These are phyloP conservation scores for Wickerhamiella sergipiensis DNA, from an alignment of 805 yeast species.

Conservation along the genomic window DNA sequence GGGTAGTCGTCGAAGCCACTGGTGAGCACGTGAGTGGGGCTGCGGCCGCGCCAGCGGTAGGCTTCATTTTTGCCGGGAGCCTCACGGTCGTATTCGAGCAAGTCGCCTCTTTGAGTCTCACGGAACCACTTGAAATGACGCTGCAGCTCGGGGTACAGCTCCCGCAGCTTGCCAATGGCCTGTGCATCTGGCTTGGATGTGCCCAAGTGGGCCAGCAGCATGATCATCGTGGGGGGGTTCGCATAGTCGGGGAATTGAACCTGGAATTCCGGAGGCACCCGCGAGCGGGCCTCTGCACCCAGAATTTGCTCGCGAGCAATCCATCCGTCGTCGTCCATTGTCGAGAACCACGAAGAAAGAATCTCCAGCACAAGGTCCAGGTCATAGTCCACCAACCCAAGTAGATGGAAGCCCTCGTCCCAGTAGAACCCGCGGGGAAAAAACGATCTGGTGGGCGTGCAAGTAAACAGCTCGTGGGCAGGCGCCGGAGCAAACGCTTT, in stretches of 20 bases:
- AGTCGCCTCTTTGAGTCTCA: constrained; percentile 61
- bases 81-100: constrained; percentile 55
- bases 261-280: constrained; percentile 73
- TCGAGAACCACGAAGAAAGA: constrained; percentile 70
- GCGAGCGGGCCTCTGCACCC: constrained; percentile 79
- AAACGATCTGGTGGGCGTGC: constrained; percentile 85
- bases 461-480: constrained; percentile 64
- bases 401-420: constrained; percentile 95
- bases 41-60: constrained; percentile 90
- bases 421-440: constrained; percentile 96
- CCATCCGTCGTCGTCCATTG: constrained; percentile 90
- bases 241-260: constrained; percentile 83
- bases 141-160: constrained; percentile 62
- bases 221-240: constrained; percentile 87
- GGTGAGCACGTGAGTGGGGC: constrained; percentile 71
- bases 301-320: constrained; percentile 89
- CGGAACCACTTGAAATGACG: constrained; percentile 79
- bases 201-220: constrained; percentile 38
- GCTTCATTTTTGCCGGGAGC: constrained; percentile 42
- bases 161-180: constrained; percentile 22
- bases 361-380: constrained; percentile 70
- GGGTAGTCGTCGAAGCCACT: constrained; percentile 96
- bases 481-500: constrained; percentile 16
- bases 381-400: constrained; percentile 73
- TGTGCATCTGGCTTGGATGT: constrained; percentile 8